These are phyloP conservation scores for Phytophthora chlamydospora DNA, from an alignment of 352 stramenopile species.

Conservation along the genomic window DNA sequence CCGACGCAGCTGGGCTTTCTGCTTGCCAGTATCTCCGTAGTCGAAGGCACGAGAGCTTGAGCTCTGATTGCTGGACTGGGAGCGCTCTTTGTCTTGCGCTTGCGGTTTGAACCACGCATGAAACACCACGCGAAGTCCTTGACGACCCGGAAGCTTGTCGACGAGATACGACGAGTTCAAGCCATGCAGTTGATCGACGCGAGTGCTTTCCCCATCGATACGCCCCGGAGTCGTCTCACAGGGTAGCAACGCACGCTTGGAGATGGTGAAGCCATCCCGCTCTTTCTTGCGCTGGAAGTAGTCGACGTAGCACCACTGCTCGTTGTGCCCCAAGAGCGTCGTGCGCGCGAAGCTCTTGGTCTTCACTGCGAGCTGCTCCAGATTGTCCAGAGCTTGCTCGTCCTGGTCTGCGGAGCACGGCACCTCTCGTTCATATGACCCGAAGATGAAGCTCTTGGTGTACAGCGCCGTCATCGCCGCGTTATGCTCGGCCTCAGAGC, in stretches of 20 bases:
- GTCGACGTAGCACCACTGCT: constrained; percentile 47
- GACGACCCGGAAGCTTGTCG: constrained; percentile 14
- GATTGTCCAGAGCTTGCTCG: not conserved
- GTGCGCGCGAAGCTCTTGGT: constrained; percentile 35
- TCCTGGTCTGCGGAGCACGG: constrained; percentile 4
- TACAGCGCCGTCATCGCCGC: constrained; percentile 38
- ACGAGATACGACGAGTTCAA: constrained; percentile 35
- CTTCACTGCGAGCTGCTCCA: constrained; percentile 34
- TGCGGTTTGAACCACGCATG: constrained; percentile 25
- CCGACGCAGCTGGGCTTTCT: constrained; percentile 14
- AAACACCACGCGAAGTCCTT: constrained; percentile 32
- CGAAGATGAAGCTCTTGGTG: constrained; percentile 39
- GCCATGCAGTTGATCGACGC: constrained; percentile 30
- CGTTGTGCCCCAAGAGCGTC: constrained; percentile 23
- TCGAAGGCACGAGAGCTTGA: not conserved
- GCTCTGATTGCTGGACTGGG: not conserved
- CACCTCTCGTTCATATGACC: constrained; percentile 29
- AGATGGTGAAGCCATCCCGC: constrained; percentile 32
- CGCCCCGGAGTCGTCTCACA: constrained; percentile 12
- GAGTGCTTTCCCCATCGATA: constrained; percentile 13
- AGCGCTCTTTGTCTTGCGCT: not conserved
- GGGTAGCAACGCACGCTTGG: constrained; percentile 22
- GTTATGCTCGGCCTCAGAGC: constrained; percentile 31
- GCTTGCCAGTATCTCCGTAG: constrained; percentile 5
- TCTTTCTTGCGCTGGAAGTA: constrained; percentile 28